Base-by-base conservation (phyloP, 306 rosid genomes). In the Acacia melanoxylon region DNA sequence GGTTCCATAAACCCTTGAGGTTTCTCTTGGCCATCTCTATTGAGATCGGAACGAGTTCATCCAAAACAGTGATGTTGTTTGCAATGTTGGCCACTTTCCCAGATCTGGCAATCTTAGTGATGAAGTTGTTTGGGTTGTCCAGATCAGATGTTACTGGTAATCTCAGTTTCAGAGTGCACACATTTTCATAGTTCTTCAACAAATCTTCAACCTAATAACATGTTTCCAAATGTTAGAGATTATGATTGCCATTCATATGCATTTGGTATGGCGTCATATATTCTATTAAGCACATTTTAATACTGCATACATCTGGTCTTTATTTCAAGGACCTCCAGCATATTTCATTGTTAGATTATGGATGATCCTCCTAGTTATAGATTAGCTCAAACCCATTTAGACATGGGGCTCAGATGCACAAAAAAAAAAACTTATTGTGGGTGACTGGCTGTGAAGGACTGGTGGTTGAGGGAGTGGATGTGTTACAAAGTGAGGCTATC, bases 1-100 rank as follows among this genome's bases (percentile, higher is more conserved):
- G 20, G 77, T 70, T 44, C 83, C 83, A 79, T 10, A 79, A 31
- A 7, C 83, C 83, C 83, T 61, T 70, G 45, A 51, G 72, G 17
- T 70, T 79, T 44, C 77, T 79, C 15, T 70, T 65, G 31, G 77
- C 83, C 83, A 79, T 79, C 24, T 79, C 71, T 25, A 79, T 20
- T 20, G 83, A 79, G 74, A 79, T 56, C 6, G 71, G 61, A 5
- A 70, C 19, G 27, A 70, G 77, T 29, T 79, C 83, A 42, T 79
- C 83, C 77, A 79, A 70, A 10, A 79, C 77, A 70, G 71, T 40
- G 8, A 70, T 70, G 77, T 25, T 79, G n/a, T 17, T 72, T 17
- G 61, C 44, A 70, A 79, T 25, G 41, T 79, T 79, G 12, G 77
- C 77, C 61, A 79, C 71, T 56, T 79, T 70, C 10, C 46, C 46